Evolutionary conservation across 2,329 filamentous ascomycete species (phyloP).

Genomic region (Epichloe brachyelytri): DNA sequence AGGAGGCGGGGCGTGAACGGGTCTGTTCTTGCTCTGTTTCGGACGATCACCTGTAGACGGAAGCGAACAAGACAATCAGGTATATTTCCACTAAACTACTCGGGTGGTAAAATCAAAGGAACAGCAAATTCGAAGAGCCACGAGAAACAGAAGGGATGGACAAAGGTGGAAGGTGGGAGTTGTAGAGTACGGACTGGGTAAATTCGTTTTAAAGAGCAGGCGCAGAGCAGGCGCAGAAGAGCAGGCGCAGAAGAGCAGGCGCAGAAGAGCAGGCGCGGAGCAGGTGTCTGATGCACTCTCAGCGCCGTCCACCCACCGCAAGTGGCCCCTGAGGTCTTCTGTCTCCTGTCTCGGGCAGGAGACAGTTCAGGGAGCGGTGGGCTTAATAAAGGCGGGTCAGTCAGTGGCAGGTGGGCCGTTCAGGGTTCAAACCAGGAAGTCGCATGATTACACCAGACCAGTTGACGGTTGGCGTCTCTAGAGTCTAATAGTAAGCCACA

Average conservation of each 20-base stretch:
- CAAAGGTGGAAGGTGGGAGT: not conserved
- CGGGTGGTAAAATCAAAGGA: not conserved
- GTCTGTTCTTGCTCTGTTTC: not conserved
- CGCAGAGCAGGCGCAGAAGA: not conserved
- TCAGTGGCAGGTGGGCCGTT: too few species aligned
- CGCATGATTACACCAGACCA: too few species aligned
- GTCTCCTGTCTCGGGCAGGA: too few species aligned
- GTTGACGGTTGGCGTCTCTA: too few species aligned
- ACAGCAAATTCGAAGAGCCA: not conserved
- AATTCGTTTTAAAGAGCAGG: not conserved
- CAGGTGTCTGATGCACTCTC: too few species aligned
- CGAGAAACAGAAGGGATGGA: not conserved
- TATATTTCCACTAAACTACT: constrained; percentile 8
- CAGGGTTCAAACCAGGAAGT: too few species aligned
- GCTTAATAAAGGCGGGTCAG: too few species aligned
- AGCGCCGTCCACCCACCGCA: not conserved
- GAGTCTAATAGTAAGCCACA: too few species aligned
- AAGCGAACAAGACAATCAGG: not conserved
- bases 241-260: not conserved
- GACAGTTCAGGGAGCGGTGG: too few species aligned
- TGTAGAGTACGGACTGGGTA: not conserved
- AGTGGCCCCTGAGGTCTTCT: too few species aligned
- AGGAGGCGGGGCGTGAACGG: not conserved
- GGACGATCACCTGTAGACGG: constrained; percentile 1
- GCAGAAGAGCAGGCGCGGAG: not conserved